These are phyloP conservation scores for Aureobasidium musti DNA, from an alignment of 2,329 filamentous ascomycete species.

Conservation along the genomic window DNA sequence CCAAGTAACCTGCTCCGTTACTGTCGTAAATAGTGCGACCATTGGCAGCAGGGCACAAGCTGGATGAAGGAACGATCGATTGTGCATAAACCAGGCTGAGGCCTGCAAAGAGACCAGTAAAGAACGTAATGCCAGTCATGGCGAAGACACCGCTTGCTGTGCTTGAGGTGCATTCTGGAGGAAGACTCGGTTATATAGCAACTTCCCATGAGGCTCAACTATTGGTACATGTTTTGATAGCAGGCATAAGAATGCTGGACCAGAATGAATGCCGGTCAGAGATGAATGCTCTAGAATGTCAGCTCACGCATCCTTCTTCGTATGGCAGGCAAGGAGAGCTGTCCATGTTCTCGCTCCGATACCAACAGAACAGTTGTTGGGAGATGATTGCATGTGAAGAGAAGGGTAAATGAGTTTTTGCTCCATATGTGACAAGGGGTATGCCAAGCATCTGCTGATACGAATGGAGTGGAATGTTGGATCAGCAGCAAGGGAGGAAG, in stretches of 20 bases:
- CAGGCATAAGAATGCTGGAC: not conserved
- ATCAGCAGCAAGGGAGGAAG: not conserved
- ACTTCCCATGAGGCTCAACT: not conserved
- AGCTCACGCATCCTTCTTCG: not conserved
- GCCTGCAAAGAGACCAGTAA: not conserved
- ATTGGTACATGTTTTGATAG: not conserved
- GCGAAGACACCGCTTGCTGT: not conserved
- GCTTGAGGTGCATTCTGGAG: not conserved
- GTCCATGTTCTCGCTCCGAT: not conserved
- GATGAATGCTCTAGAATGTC: not conserved
- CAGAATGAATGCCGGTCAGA: not conserved
- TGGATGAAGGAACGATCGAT: not conserved
- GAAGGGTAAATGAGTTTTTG: not conserved
- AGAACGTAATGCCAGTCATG: conserved; percentile 2
- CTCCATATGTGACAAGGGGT: not conserved
- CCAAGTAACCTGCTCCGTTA: conserved; percentile 21
- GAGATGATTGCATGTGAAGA: not conserved
- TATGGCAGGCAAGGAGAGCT: not conserved
- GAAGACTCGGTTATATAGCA: not conserved
- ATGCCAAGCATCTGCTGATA: not conserved
- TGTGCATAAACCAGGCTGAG: not conserved
- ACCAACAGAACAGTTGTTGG: not conserved
- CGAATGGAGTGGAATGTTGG: not conserved
- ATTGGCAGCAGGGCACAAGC: conserved; percentile 34
- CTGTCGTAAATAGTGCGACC: conserved; percentile 33